Evolutionary conservation across 768 basidiomycete genomes (phyloP).

Genomic region (Rubroboletus pulcherrimus): DNA sequence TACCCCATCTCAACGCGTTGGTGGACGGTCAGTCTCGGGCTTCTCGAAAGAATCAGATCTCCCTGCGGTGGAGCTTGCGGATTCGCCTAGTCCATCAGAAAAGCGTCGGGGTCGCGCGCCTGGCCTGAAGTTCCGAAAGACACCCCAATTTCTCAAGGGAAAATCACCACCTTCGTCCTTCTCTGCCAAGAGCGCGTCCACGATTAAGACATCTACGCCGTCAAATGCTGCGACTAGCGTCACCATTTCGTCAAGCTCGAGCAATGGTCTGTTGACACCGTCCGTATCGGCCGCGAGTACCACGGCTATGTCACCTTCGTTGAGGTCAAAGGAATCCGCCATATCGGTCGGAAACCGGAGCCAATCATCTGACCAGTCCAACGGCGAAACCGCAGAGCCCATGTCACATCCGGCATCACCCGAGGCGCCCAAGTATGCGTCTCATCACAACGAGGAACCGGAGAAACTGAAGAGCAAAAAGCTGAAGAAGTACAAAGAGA

Average conservation of each 20-base stretch:
- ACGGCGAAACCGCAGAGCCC: conserved; percentile 41
- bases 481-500: conserved; percentile 83
- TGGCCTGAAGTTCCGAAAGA: conserved; percentile 68
- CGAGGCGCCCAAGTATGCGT: conserved; percentile 29
- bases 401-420: conserved; percentile 25
- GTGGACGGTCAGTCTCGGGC: conserved; percentile 52
- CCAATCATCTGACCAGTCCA: conserved; percentile 69
- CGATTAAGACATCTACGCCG: conserved; percentile 36
- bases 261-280: conserved; percentile 55
- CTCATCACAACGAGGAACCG: conserved; percentile 39
- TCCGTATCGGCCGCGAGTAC: conserved; percentile 54
- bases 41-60: conserved; percentile 53
- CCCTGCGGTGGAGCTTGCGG: conserved; percentile 36
- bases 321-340: conserved; percentile 79
- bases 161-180: conserved; percentile 55
- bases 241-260: conserved; percentile 37
- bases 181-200: conserved; percentile 29
- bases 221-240: conserved; percentile 41
- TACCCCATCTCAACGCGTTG: conserved; percentile 50
- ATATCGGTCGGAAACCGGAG: conserved; percentile 69
- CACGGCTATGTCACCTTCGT: conserved; percentile 53
- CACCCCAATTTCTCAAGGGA: conserved; percentile 69
- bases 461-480: conserved; percentile 69
- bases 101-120: conserved; percentile 66
- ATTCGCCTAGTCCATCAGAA: conserved; percentile 44